Evolutionary conservation across 192 early-diverging fungal genomes (phyloP).

Genomic region (Podila minutissima): DNA sequence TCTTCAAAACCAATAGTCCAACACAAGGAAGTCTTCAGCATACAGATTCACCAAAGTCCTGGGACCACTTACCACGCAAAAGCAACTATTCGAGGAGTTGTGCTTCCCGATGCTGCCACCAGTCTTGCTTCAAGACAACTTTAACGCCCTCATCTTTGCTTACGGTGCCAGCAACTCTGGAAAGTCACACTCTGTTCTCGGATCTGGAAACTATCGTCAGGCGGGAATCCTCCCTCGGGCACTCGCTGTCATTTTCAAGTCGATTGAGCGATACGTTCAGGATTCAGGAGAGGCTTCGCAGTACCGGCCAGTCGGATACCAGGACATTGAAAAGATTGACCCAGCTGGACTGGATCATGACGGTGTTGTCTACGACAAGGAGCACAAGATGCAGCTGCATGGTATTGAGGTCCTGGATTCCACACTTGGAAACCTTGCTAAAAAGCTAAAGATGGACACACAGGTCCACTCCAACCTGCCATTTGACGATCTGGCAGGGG

Average conservation of each 20-base stretch:
- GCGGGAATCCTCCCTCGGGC: conserved; percentile 69
- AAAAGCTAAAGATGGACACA: background rate
- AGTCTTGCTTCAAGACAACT: conserved; percentile 59
- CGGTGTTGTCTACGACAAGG: background rate
- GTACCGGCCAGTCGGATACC: conserved; percentile 29
- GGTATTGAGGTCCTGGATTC: conserved; percentile 11
- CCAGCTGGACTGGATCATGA: conserved; percentile 7
- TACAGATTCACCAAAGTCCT: conserved; percentile 72
- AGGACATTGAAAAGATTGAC: conserved; percentile 33
- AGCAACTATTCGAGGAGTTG: conserved; percentile 66
- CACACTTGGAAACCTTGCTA: background rate
- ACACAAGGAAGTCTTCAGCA: conserved; percentile 41
- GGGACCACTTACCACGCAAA: conserved; percentile 54
- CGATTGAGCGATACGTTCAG: conserved; percentile 32
- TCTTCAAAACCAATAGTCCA: conserved; percentile 23
- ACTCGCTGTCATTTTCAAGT: conserved; percentile 66
- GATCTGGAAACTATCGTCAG: conserved; percentile 30
- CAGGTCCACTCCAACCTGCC: background rate
- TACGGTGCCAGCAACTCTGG: conserved; percentile 80
- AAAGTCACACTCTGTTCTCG: conserved; percentile 76
- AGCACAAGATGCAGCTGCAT: background rate
- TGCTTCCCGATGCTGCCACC: conserved; percentile 66
- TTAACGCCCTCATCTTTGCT: conserved; percentile 71
- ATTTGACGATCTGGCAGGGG: too few relatives aligned
- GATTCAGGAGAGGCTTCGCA: conserved; percentile 7